phyloP scores from a whole-genome alignment of 2,329 filamentous ascomycete genomes.

The Fusarium albosuccineum region DNA sequence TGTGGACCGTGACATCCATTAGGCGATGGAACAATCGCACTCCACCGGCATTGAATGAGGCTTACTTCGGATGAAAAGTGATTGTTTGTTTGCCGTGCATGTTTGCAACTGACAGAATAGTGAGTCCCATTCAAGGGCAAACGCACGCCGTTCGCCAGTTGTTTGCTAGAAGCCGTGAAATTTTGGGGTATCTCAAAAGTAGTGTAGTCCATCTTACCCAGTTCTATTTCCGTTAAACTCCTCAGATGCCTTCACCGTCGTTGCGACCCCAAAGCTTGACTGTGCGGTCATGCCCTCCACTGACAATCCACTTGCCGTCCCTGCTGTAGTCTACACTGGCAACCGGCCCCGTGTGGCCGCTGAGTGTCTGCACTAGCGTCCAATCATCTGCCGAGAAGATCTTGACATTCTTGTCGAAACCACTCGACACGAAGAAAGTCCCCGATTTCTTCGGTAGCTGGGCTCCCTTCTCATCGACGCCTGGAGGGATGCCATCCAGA shows the following conservation, averaged over 20 bases:
- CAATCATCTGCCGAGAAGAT: slow-evolving; percentile 97
- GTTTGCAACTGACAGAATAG: neutral
- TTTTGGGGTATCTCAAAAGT: slow-evolving; percentile 45
- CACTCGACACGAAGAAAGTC: slow-evolving; percentile 90
- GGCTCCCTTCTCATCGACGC: slow-evolving; percentile 74
- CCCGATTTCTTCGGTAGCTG: slow-evolving; percentile 84
- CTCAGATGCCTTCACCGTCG: slow-evolving; percentile 69
- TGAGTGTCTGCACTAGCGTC: slow-evolving; percentile 87
- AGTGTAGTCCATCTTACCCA: slow-evolving; percentile 33
- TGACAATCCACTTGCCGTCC: slow-evolving; percentile 93
- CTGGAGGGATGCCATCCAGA: slow-evolving; percentile 70
- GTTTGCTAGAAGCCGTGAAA: slow-evolving; percentile 22
- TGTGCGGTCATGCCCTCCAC: slow-evolving; percentile 92
- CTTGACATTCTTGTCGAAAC: slow-evolving; percentile 96
- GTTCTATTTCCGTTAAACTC: slow-evolving; percentile 12
- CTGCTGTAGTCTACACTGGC: slow-evolving; percentile 89
- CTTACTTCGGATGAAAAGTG: slow-evolving; percentile 6
- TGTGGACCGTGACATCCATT: slow-evolving; percentile 11
- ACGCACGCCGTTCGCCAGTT: neutral
- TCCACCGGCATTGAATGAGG: slow-evolving; percentile 19
- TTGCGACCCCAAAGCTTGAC: slow-evolving; percentile 97
- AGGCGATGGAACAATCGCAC: slow-evolving; percentile 29
- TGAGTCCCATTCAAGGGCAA: neutral
- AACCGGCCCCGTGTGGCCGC: slow-evolving; percentile 92
- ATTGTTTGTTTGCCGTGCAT: neutral